A percentile compares a stretch with the other conserved stretches of the same genome.
These are phyloP conservation scores for Fusarium irregulare DNA, from an alignment of 2,329 filamentous ascomycete species.

Conservation along the genomic window DNA sequence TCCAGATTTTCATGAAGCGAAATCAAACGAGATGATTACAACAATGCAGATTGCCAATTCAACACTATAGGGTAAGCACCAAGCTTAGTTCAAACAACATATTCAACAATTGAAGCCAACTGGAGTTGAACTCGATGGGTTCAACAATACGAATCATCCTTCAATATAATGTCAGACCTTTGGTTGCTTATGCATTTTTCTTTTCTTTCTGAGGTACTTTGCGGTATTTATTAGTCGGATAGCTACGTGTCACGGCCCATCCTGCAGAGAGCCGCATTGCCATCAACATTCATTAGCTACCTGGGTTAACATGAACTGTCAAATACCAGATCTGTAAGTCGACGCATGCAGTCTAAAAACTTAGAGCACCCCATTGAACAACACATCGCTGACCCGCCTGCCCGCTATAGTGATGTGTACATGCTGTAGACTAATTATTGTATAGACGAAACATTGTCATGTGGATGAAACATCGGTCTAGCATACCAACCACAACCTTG, in stretches of 20 bases:
- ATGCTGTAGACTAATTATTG: not conserved
- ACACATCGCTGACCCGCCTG: constrained; percentile 1
- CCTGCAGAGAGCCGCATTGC: constrained; percentile 2
- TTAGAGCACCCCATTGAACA: not conserved
- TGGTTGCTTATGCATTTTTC: not conserved
- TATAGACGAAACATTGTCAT: constrained; percentile 19
- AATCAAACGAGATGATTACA: not conserved
- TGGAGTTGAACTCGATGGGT: not conserved
- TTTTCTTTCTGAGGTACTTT: not conserved
- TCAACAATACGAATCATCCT: not conserved
- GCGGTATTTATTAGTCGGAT: not conserved
- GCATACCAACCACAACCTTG: constrained; percentile 4
- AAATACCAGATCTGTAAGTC: not conserved
- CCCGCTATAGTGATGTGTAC: constrained; percentile 3
- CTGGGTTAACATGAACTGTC: not conserved
- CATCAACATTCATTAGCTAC: not conserved
- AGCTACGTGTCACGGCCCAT: constrained; percentile 3
- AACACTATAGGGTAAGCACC: not conserved
- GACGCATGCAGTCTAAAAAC: constrained; percentile 1
- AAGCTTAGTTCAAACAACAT: not conserved
- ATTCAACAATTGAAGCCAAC: not conserved
- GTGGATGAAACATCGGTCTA: constrained; percentile 19
- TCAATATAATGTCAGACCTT: not conserved
- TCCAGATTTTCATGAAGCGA: not conserved
- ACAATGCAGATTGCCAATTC: too few species aligned